Base-by-base conservation (phyloP, 2,329 filamentous ascomycete species). In the Leptographium radiaticola region DNA sequence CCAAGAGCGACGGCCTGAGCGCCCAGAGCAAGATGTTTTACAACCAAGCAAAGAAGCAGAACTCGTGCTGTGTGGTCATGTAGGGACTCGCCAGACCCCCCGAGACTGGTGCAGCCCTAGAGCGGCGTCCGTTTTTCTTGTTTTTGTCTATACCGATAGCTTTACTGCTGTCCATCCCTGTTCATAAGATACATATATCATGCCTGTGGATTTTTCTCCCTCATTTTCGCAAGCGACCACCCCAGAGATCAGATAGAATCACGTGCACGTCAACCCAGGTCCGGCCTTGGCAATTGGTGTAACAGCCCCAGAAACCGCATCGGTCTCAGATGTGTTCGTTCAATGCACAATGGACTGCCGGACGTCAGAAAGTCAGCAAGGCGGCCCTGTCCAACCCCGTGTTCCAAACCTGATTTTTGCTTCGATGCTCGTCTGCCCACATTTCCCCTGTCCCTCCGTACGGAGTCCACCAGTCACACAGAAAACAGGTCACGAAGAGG, bases 1-100 rank as follows among this genome's bases (percentile, higher is more conserved):
- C 84, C 59, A 97, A 97, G 81, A 95, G 88, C 64, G 89, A 95
- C 63, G 88, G 84, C 13, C 71, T 98, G 64, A 95, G 88, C 70
- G 80, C 82, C 50, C 87, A 93, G 75, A 95, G 89, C 73, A 97
- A 95, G 79, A 91, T 94, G 86, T 98, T 98, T 69, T 97, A 97
- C 70, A 89, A 73, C 68, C 71, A 84, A 75, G 84, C 84, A 65
- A 88, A 88, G 76, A 87, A 87, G 71, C 83, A 87, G 67, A 89
- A 88, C 70, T 85, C 82, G 30, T 88, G 85, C 77, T 87, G 84
- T 65, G 63, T 80, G 56, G 64, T 86, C 62, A 86, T 86, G 81
- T 87, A 78, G 20, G n/a, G 16, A n/a, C 5, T 25, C 25, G 25
- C 25, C 25, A 25, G 25, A 25, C 2, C 25, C 25, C 25, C 25